Evolutionary conservation across 768 basidiomycete genomes (phyloP), one percentile per base, ranked within the genome.

Genomic region (Psilocybe azurescens): DNA sequence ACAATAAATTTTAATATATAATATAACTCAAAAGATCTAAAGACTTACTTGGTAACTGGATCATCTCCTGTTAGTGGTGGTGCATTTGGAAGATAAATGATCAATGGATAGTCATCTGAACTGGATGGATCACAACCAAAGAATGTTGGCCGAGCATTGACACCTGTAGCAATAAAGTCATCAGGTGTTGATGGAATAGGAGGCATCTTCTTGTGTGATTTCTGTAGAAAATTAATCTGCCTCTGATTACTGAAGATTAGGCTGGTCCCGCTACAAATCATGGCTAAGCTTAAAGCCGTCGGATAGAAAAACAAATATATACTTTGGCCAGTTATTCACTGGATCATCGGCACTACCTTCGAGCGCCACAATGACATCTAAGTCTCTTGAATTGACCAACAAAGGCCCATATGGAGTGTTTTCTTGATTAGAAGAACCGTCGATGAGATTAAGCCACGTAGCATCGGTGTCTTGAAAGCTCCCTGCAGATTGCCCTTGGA

Each of bases 311-410:
- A 38, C 30, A 48, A 11, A n/a, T 2, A 74, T 81, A 68, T 69
- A 88, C 90, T 93, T 89, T 60, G 88, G 88, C 85, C 88, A 95
- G 59, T 74, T 79, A 54, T 86, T 79, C 4, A 67, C 52, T n/a
- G 70, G 32, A 58, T 83, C 81, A 65, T 91, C 88, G 0, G 85
- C 77, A 64, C 85, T 83, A 24, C 83, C 83, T 68, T 95, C 94
- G 18, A 93, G 76, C 0, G 89, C 90, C 14, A 96, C 78, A 65
- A 95, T 85, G 3, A 90, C 85, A 68, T 96, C 94, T 46, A 95
- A 67, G 0, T 71, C 79, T 53, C 94, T 83, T 1, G 84, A 81
- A 52, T 85, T 88, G 29, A 93, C 86, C 57, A 95, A 82, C 29
- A 93, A 75, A 1, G 89, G 89, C 18, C 85, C 86, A 28, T 90